phyloP scores from a whole-genome alignment of 148 eudicot genomes.

The Drosera capensis region DNA sequence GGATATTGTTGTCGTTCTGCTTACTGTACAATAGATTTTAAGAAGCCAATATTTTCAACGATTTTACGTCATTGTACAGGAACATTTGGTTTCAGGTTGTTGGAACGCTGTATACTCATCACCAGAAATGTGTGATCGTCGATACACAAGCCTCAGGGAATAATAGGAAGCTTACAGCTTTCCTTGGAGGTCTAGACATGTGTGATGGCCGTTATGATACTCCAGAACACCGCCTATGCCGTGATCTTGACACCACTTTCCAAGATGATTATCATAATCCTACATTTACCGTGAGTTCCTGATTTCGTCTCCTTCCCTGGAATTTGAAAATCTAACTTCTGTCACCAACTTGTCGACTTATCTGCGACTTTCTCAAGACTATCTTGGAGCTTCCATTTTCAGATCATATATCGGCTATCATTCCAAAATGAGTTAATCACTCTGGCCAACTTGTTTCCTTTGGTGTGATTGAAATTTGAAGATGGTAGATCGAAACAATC shows the following conservation, averaged over 20 bases:
- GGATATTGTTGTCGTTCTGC: too few species aligned
- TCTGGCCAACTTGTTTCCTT: too few species aligned
- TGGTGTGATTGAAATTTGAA: too few species aligned
- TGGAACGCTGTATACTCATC: conserved; percentile 95
- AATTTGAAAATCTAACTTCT: too few species aligned
- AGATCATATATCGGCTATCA: too few species aligned
- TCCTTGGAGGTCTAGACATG: conserved; percentile 84
- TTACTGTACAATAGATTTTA: not conserved
- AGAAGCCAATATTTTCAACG: not conserved
- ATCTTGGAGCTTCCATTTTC: too few species aligned
- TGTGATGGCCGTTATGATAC: conserved; percentile 99
- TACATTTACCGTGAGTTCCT: conserved; percentile 48
- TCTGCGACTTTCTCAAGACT: too few species aligned
- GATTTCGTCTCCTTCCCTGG: not conserved
- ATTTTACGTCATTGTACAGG: conserved; percentile 1
- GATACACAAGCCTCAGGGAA: conserved; percentile 79
- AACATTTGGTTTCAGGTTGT: conserved; percentile 55
- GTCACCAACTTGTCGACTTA: too few species aligned
- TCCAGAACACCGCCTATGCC: conserved; percentile 70
- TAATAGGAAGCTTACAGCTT: conserved; percentile 66
- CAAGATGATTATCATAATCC: conserved; percentile 78
- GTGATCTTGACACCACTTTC: conserved; percentile 58
- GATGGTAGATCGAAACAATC: too few species aligned
- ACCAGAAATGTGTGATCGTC: conserved; percentile 90
- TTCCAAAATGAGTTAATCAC: too few species aligned